Base-by-base conservation (phyloP, 352 stramenopile species). In the Pythium aquatile region DNA sequence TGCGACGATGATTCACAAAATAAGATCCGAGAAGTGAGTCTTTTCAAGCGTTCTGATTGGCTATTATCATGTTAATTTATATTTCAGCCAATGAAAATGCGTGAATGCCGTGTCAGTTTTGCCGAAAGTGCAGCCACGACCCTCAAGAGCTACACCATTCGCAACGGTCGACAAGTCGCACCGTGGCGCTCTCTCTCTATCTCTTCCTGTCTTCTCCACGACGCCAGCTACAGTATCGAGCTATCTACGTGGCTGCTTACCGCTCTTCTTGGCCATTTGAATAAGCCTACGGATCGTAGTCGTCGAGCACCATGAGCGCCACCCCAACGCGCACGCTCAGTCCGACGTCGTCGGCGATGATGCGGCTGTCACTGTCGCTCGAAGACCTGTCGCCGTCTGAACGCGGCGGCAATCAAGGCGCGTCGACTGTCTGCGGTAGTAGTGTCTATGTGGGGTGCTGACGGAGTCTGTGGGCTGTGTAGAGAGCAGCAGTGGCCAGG, bases 311-410 rank as follows among this genome's bases (percentile, higher is more conserved):
- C 44, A 51, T 51, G 44, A 51, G 44, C 40, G 17, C 14, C 40
- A 16, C 24, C 40, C 8, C 47, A 4, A 35, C 47, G 8, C 47
- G 20, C 13, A 55, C 29, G 48, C 48, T 37, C 9, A 55, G 48
- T 37, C 29, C 48, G 48, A 55, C 61, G 52, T 61, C 61, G 30
- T 61, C 53, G 17, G 61, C 44, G 3, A 67, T 61, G 52, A 67
- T 67, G 52, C 53, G 52, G n/a, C 44, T 67, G 17, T 67, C 61
- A 52, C 52, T 67, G 29, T 61, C 61, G 52, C 24, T n/a, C 17
- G 37, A 58, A 39, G 59, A 60, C 51, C 59, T 66, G 8, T 44
- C 33, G n/a, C 16, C 9, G 10, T 33, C 26, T 11, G 57, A 44
- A 32, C 49, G 32, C 20, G 30, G 48, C 49, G 35, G 59, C 29